A percentile compares a stretch with the other conserved stretches of the same genome.
Conservation (phyloP, 352 stramenopile species). For the Peronospora farinosa region DNA sequence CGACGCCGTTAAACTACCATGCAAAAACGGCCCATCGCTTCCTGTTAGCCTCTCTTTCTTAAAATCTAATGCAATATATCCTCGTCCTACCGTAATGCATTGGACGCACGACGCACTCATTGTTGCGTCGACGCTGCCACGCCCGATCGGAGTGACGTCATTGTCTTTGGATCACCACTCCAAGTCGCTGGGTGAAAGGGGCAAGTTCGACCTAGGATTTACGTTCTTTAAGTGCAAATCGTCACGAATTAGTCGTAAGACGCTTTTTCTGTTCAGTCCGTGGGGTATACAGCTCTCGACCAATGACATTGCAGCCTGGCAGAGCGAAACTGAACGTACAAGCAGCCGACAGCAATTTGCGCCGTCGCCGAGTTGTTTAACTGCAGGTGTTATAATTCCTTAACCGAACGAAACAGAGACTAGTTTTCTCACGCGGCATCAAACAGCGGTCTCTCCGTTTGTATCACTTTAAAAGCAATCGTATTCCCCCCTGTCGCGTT, state of each 20-base stretch:
- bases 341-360: constrained; percentile 12
- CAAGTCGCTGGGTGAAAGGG: too few relatives aligned
- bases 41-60: too few relatives aligned
- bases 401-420: constrained; percentile 25
- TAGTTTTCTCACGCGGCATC: constrained; percentile 17
- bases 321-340: constrained; percentile 33
- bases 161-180: too few relatives aligned
- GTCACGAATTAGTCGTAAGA: not conserved
- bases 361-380: constrained; percentile 26
- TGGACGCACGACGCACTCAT: too few relatives aligned
- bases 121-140: too few relatives aligned
- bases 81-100: too few relatives aligned
- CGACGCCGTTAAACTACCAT: too few relatives aligned
- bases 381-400: constrained; percentile 5
- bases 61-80: too few relatives aligned
- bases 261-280: not conserved
- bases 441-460: constrained; percentile 1
- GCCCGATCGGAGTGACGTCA: too few relatives aligned
- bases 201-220: not conserved
- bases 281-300: constrained; percentile 1
- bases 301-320: constrained; percentile 17
- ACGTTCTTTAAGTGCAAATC: not conserved
- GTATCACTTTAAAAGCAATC: not conserved
- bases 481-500: not conserved
- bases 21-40: too few relatives aligned